Base-by-base conservation (phyloP, 495 filamentous ascomycete species). In the Platismatia glauca region DNA sequence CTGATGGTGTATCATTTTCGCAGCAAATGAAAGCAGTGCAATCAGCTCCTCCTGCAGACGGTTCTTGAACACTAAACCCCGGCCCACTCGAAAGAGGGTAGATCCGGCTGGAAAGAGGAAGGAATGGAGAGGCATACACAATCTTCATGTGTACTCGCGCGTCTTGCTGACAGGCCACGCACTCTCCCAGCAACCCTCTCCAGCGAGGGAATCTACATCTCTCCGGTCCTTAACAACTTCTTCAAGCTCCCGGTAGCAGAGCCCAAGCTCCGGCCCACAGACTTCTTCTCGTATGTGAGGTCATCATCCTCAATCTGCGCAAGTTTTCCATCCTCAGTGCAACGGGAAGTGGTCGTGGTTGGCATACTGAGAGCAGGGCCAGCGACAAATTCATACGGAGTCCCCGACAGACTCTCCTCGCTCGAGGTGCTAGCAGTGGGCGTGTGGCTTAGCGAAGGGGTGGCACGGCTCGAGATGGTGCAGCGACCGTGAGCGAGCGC, bases 371-470 rank as follows among this genome's bases (percentile, higher is more conserved):
- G 58, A 20, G 68, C 46, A 22, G 64, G 59, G 8, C 78, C 73
- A 59, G 71, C 69, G 16, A 68, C 61, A 61, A 71, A 64, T 50
- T 67, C 61, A 41, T 70, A 64, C 16, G 74, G 73, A 22, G 73
- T 71, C 55, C 69, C 67, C 29, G 63, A 68, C 58, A 73, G 64
- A 59, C 76, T 72, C 52, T 76, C 73, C 38, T 78, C 75, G 24
- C 74, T 77, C 29, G 73, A 80, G 13, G 78, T 70, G 27, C 75
- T 75, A 31, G 68, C 63, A 11, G 78, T 79, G n/a, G 79, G 76
- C 6, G 79, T 76, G 64, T 75, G 67, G 35, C 70, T 73, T 59
- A 80, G 64, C 0, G 73, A 72, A 9, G 76, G 78, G 24, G 74
- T 62, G 20, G 63, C 39, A 9, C 61, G 63, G 60, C 57, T 61